Conservation (phyloP, 495 filamentous ascomycete genomes). For the Penicillium odoratum region DNA sequence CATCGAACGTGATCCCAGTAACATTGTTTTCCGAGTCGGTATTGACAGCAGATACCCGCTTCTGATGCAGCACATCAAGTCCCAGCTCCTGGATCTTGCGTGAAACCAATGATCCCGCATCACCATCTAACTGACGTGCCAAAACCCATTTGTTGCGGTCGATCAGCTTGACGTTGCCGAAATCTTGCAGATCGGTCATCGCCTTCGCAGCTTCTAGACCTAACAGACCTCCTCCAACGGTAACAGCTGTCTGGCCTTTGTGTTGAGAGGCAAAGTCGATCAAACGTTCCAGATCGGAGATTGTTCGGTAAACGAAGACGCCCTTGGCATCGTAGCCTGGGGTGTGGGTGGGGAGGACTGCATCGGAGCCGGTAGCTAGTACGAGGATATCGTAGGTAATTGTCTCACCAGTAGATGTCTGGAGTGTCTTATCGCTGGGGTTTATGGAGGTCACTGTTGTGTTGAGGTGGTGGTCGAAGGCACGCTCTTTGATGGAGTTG, state of each 20-base stretch:
- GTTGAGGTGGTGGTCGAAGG: slow-evolving; percentile 80
- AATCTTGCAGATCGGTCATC: slow-evolving; percentile 85
- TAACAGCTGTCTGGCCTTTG: slow-evolving; percentile 70
- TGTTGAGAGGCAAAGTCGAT: slow-evolving; percentile 69
- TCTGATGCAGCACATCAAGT: slow-evolving; percentile 79
- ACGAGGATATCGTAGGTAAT: slow-evolving; percentile 88
- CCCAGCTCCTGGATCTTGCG: slow-evolving; percentile 82
- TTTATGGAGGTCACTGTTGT: slow-evolving; percentile 75
- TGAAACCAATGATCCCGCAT: slow-evolving; percentile 81
- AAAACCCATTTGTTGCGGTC: slow-evolving; percentile 91
- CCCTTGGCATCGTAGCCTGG: slow-evolving; percentile 84
- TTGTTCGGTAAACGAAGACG: slow-evolving; percentile 93
- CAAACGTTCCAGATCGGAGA: slow-evolving; percentile 78
- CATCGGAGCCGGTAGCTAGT: slow-evolving; percentile 89
- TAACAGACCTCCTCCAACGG: slow-evolving; percentile 88
- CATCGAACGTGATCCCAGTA: slow-evolving; percentile 76
- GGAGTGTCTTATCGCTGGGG: slow-evolving; percentile 61
- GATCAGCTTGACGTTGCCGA: slow-evolving; percentile 75
- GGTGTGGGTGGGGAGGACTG: slow-evolving; percentile 75
- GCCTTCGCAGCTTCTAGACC: slow-evolving; percentile 95
- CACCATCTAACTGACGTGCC: slow-evolving; percentile 79
- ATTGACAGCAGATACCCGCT: slow-evolving; percentile 72
- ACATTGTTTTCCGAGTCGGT: slow-evolving; percentile 66
- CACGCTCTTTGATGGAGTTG: slow-evolving; percentile 56
- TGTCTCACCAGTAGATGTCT: slow-evolving; percentile 66